Evolutionary conservation across 208 protist species (phyloP).

Genomic region (Leptomonas seymouri): DNA sequence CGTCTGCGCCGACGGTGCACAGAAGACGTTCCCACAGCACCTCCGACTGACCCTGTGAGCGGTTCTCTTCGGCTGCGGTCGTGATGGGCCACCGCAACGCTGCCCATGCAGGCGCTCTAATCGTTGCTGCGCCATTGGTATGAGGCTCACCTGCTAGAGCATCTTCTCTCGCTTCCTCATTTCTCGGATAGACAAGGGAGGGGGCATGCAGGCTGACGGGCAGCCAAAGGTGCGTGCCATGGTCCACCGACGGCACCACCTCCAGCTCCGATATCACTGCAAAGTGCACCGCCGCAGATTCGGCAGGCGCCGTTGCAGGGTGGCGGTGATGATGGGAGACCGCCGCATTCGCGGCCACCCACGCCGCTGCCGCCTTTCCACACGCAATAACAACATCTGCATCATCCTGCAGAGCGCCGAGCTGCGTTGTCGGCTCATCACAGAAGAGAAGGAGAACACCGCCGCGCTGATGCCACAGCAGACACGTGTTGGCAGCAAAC

Average conservation of each 20-base stretch:
- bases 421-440: constrained; percentile 54
- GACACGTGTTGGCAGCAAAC: constrained; percentile 11
- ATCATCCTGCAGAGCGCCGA: constrained; percentile 55
- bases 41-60: constrained; percentile 15
- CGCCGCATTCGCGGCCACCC: constrained; percentile 38
- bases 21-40: constrained; percentile 33
- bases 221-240: constrained; percentile 39
- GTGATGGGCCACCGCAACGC: constrained; percentile 6
- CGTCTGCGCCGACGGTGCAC: constrained; percentile 17
- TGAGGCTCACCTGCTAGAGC: no score
- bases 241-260: constrained; percentile 34
- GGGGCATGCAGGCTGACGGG: constrained; percentile 23
- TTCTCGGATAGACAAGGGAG: background rate
- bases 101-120: background rate
- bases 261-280: constrained; percentile 55
- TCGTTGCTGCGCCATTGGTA: no score
- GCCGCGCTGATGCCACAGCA: constrained; percentile 56
- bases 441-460: constrained; percentile 63
- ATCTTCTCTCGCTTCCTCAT: no score
- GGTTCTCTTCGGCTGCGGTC: background rate
- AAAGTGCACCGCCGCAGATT: constrained; percentile 25
- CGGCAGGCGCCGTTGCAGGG: background rate
- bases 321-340: background rate
- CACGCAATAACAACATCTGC: constrained; percentile 71
- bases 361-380: constrained; percentile 54